Conservation (phyloP, 345 rosid species). For the Gossypioides kirkii region DNA sequence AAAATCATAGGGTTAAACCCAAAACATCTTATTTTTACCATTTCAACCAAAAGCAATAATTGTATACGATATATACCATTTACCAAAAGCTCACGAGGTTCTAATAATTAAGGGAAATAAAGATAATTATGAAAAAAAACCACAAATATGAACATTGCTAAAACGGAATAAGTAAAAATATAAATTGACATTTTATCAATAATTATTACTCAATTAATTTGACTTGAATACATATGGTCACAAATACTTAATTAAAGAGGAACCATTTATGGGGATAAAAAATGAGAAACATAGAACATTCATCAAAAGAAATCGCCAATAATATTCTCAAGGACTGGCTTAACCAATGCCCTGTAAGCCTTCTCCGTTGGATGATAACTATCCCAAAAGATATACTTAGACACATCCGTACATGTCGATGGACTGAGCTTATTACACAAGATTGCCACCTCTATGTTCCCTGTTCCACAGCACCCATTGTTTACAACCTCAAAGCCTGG, state of each 20-base stretch:
- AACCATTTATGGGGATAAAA: neutral
- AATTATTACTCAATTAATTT: neutral
- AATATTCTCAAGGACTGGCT: conserved; percentile 17
- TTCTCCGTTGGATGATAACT: conserved; percentile 72
- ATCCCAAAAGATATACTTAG: conserved; percentile 59
- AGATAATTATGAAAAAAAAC: too few species aligned
- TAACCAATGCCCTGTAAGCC: conserved; percentile 36
- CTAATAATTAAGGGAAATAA: too few species aligned
- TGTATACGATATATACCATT: too few species aligned
- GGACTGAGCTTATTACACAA: conserved; percentile 40
- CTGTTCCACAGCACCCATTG: conserved; percentile 57
- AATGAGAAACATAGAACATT: neutral
- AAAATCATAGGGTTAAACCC: too few species aligned
- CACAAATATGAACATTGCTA: neutral
- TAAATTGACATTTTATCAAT: neutral
- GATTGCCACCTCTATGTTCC: conserved; percentile 35
- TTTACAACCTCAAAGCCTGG: conserved; percentile 37
- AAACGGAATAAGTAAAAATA: neutral
- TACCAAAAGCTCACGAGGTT: too few species aligned
- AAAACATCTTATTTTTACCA: too few species aligned
- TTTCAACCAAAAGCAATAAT: too few species aligned
- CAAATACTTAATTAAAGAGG: neutral
- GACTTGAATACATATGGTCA: neutral
- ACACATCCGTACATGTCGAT: conserved; percentile 33
- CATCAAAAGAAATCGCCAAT: conserved; percentile 26